These are phyloP conservation scores for Paramecium caudatum DNA, from an alignment of 73 alveolate species.

Conservation along the genomic window DNA sequence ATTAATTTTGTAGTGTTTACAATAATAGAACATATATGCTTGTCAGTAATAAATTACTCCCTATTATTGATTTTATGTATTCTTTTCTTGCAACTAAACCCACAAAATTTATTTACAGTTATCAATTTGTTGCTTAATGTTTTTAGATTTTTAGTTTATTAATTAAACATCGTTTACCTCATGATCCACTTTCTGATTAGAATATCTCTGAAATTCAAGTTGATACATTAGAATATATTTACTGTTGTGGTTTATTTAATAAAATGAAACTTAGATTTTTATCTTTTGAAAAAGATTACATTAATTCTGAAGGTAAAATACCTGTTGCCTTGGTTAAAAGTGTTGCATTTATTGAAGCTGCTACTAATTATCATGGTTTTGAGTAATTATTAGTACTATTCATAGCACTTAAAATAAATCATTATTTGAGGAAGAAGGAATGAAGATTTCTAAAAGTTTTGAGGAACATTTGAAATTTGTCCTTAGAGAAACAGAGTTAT, in stretches of 20 bases:
- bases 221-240: slow-evolving; percentile 53
- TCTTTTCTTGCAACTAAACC: slow-evolving; percentile 50
- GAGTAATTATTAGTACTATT: background rate
- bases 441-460: background rate
- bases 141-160: slow-evolving; percentile 63
- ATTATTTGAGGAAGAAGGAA: slow-evolving; percentile 37
- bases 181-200: slow-evolving; percentile 46
- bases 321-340: slow-evolving; percentile 64
- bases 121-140: slow-evolving; percentile 54
- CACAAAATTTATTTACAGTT: slow-evolving; percentile 56
- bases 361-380: slow-evolving; percentile 64
- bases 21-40: slow-evolving; percentile 48
- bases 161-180: slow-evolving; percentile 29
- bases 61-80: slow-evolving; percentile 68
- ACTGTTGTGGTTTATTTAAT: slow-evolving; percentile 63
- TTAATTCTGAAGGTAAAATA: slow-evolving; percentile 64
- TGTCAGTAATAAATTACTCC: slow-evolving; percentile 54
- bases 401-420: slow-evolving; percentile 34
- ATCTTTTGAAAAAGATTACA: slow-evolving; percentile 67
- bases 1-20: slow-evolving; percentile 4
- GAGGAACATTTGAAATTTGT: slow-evolving; percentile 50
- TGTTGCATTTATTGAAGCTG: slow-evolving; percentile 71
- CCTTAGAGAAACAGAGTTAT: slow-evolving; percentile 36
- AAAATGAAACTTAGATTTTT: slow-evolving; percentile 60
- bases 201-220: slow-evolving; percentile 5